Percentiles rank a stretch among this genome's conserved stretches.
phyloP scores from a whole-genome alignment of 192 early-diverging fungal species.

The Linnemannia exigua region DNA sequence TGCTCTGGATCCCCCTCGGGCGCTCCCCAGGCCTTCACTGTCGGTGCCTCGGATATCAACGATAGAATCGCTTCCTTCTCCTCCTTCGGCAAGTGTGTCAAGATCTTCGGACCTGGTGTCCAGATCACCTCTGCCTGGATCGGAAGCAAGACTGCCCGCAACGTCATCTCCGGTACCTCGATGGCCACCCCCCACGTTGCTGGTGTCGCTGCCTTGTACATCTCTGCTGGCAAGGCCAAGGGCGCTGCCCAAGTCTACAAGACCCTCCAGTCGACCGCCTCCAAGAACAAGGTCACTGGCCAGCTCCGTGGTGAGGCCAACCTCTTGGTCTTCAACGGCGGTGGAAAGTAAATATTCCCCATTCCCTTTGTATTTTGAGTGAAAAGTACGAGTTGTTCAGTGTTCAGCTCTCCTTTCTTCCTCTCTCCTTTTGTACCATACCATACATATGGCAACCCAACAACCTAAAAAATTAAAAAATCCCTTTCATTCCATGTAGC shows the following conservation, averaged over 20 bases:
- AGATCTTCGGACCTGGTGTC: slow-evolving; percentile 94
- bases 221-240: slow-evolving; percentile 47
- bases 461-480: background rate
- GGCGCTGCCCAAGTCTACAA: slow-evolving; percentile 73
- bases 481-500: background rate
- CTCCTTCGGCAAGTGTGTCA: slow-evolving; percentile 92
- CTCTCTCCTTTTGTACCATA: background rate
- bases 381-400: background rate
- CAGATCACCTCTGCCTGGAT: slow-evolving; percentile 88
- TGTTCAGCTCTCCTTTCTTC: background rate
- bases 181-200: slow-evolving; percentile 96
- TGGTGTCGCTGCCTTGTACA: slow-evolving; percentile 86
- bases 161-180: slow-evolving; percentile 95
- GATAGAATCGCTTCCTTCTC: slow-evolving; percentile 88
- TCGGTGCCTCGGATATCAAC: slow-evolving; percentile 85
- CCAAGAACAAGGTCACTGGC: slow-evolving; percentile 67
- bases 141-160: slow-evolving; percentile 77
- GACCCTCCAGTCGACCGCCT: slow-evolving; percentile 64
- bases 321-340: slow-evolving; percentile 73
- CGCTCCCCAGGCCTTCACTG: slow-evolving; percentile 76
- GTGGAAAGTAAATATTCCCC: slow-evolving; percentile 33
- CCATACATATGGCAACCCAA: background rate
- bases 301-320: slow-evolving; percentile 65
- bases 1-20: slow-evolving; percentile 72
- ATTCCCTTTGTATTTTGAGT: background rate